phyloP scores from a whole-genome alignment of 2,329 filamentous ascomycete genomes.

The Phialocephala sp. region DNA sequence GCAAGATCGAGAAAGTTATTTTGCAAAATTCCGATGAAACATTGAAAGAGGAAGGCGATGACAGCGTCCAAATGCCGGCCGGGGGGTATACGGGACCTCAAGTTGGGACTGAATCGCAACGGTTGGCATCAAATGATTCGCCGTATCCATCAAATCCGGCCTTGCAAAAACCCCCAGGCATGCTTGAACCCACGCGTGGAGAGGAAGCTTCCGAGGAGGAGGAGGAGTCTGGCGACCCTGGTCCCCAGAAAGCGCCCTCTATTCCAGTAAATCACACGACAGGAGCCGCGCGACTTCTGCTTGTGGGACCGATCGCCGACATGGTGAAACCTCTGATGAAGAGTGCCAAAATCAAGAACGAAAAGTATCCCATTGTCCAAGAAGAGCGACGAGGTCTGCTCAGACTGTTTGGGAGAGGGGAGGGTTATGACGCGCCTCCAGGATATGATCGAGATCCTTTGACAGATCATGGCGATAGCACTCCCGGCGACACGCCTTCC shows the following conservation, averaged over 20 bases:
- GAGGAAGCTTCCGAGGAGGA: slow-evolving; percentile 57
- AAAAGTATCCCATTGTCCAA: slow-evolving; percentile 76
- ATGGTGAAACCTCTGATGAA: slow-evolving; percentile 57
- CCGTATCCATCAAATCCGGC: slow-evolving; percentile 30
- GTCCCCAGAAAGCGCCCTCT: slow-evolving; percentile 65
- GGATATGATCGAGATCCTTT: slow-evolving; percentile 43
- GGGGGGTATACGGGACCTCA: neutral
- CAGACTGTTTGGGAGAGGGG: slow-evolving; percentile 78
- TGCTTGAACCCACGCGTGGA: slow-evolving; percentile 40
- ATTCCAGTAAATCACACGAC: slow-evolving; percentile 90
- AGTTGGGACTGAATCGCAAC: slow-evolving; percentile 22
- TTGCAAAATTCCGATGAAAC: neutral
- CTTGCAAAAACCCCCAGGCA: slow-evolving; percentile 13
- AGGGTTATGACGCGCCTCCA: slow-evolving; percentile 68
- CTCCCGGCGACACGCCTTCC: slow-evolving; percentile 52
- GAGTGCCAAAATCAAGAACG: slow-evolving; percentile 57
- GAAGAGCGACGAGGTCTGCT: slow-evolving; percentile 78
- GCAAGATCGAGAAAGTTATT: neutral
- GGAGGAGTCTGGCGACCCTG: slow-evolving; percentile 50
- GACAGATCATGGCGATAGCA: slow-evolving; percentile 49
- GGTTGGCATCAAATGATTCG: slow-evolving; percentile 30
- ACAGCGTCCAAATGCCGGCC: neutral
- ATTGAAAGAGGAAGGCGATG: slow-evolving; percentile 2
- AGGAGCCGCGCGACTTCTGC: slow-evolving; percentile 80
- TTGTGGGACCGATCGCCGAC: slow-evolving; percentile 70